Conservation (phyloP, 2,329 filamentous ascomycete species). For the Phyllosticta capitalensis region DNA sequence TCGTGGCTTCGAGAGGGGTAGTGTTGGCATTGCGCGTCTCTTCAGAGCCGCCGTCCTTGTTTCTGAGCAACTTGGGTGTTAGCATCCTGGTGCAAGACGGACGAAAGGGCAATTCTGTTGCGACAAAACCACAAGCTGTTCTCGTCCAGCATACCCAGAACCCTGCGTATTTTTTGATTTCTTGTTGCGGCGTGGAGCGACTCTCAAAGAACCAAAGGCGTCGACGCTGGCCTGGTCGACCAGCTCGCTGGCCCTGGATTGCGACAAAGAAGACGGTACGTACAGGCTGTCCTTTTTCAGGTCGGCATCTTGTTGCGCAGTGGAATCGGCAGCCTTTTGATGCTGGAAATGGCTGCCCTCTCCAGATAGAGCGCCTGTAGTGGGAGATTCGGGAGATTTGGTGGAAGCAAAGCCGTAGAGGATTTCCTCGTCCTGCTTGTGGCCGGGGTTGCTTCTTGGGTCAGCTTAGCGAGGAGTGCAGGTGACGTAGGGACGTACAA, state of each 20-base stretch:
- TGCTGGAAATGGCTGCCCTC: conserved; percentile 17
- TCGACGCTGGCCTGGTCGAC: neutral
- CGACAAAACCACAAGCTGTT: neutral
- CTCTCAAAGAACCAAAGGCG: neutral
- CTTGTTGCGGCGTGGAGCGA: neutral
- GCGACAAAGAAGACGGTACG: neutral
- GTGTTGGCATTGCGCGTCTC: conserved; percentile 13
- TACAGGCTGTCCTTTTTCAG: neutral
- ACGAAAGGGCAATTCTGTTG: neutral
- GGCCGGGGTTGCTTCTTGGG: conserved; percentile 18
- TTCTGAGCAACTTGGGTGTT: neutral
- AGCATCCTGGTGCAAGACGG: neutral
- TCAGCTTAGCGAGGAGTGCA: neutral
- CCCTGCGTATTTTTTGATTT: neutral
- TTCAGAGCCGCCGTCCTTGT: conserved; percentile 11
- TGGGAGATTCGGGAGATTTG: neutral
- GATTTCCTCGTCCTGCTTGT: conserved; percentile 27
- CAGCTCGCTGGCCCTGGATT: neutral
- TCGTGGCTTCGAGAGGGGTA: neutral
- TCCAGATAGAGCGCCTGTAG: conserved; percentile 12
- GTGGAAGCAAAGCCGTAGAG: conserved; percentile 16
- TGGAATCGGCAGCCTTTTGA: neutral
- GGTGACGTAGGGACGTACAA: conserved; percentile 23
- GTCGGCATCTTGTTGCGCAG: neutral
- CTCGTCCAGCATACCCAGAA: neutral